Base-by-base conservation (phyloP, 2,329 filamentous ascomycete genomes). In the Elsinoe perseae region DNA sequence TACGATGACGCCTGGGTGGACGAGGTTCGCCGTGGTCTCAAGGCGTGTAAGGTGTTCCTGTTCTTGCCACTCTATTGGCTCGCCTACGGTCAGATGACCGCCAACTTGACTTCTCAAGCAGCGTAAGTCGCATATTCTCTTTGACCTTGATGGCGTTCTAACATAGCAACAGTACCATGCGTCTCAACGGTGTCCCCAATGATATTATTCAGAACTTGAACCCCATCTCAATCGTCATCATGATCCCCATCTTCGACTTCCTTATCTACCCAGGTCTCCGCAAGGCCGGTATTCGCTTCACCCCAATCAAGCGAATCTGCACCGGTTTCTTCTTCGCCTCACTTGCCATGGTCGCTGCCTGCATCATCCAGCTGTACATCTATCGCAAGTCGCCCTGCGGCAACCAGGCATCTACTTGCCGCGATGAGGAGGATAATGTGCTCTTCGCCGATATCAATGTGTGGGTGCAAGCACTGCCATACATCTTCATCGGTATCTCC, bases 1-100 rank as follows among this genome's bases (percentile, higher is more conserved):
- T 90, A 89, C 63, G 87, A 92, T 60, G 88, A 92, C 62, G 81
- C 81, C 54, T 92, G 87, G 86, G 87, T 89, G 38, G 84, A 87
- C 4, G 85, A 89, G 65, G 74, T 89, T 50, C 85, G 84, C 70
- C 82, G 84, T 50, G 80, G 80, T 14, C 69, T 83, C 43, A 67
- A 76, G 67, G 86, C 85, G 16, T 89, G 86, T 75, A 82, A 84
- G 64, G 84, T 88, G 57, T 88, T 89, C 58, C 61, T 72, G 42
- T 76, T 73, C 65, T 71, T 73, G 54, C 74, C 74, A 0, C 67
- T 77, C 3, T 77, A 75, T 61, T 92, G 30, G 86, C 66, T 80
- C 61, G 85, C 89, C 30, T 91, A 68, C 61, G 68, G 65, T 60
- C 66, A 77, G 58, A 76, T 77, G 73, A 68, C 72, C 59, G 73